Evolutionary conservation across 495 filamentous ascomycete genomes (phyloP).

Genomic region (Melanomma pulvis-pyrius): DNA sequence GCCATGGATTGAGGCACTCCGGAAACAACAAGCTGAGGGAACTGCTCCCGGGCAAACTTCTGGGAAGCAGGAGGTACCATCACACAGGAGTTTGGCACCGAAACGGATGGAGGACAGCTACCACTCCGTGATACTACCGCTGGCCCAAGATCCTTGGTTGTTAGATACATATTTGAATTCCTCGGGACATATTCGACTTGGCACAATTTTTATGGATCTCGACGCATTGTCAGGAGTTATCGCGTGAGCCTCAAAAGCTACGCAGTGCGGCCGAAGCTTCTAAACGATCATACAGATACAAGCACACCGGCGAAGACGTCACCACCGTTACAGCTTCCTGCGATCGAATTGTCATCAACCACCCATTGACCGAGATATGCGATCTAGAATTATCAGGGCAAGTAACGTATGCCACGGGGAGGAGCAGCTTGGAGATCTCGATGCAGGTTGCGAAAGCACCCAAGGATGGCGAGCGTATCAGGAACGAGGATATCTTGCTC

Average conservation of each 20-base stretch:
- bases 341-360: conserved; percentile 75
- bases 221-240: conserved; percentile 81
- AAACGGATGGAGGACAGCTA: conserved; percentile 70
- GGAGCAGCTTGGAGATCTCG: conserved; percentile 80
- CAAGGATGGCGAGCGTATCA: conserved; percentile 57
- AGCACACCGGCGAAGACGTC: conserved; percentile 76
- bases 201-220: conserved; percentile 77
- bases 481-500: conserved; percentile 70
- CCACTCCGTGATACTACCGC: conserved; percentile 65
- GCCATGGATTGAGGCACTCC: conserved; percentile 71
- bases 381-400: conserved; percentile 79
- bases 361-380: conserved; percentile 75
- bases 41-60: conserved; percentile 39
- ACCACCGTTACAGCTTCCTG: conserved; percentile 82
- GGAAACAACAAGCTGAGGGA: conserved; percentile 53
- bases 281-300: conserved; percentile 47
- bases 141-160: conserved; percentile 72
- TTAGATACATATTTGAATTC: conserved; percentile 70
- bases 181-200: conserved; percentile 67
- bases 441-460: conserved; percentile 71
- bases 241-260: conserved; percentile 50
- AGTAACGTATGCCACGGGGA: conserved; percentile 78
- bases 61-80: conserved; percentile 38
- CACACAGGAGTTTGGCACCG: conserved; percentile 56
- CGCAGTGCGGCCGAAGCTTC: background rate